phyloP scores from a whole-genome alignment of 768 basidiomycete species.

The Suillus lakei region DNA sequence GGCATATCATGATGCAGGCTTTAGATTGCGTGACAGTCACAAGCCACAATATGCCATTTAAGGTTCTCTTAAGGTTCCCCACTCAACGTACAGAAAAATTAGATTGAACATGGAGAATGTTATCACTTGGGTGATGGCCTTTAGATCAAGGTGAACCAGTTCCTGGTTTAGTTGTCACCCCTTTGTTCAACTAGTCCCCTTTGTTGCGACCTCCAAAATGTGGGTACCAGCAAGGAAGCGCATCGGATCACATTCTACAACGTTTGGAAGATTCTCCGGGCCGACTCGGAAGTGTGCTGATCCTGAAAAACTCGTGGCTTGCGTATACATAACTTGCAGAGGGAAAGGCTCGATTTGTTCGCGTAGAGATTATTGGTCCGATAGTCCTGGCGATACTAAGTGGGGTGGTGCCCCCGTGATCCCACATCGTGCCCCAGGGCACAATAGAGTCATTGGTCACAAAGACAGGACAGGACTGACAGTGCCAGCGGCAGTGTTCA shows the following conservation, averaged over 20 bases:
- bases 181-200: not conserved
- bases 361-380: not conserved
- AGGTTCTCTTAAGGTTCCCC: not conserved
- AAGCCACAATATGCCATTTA: not conserved
- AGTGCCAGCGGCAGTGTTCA: not conserved
- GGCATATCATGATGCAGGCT: no score
- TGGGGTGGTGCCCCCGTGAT: not conserved
- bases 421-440: not conserved
- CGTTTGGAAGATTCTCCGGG: not conserved
- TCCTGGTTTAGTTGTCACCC: not conserved
- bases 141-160: not conserved
- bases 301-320: not conserved
- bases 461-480: not conserved
- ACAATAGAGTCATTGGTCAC: not conserved
- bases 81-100: no score
- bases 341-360: not conserved
- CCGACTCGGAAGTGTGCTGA: not conserved
- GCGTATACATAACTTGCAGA: not conserved
- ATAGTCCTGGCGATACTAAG: not conserved
- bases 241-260: not conserved
- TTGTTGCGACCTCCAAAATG: not conserved
- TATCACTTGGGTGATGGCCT: not conserved
- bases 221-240: not conserved
- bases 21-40: slow-evolving; percentile 1
- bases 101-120: not conserved